Evolutionary conservation across 495 filamentous ascomycete genomes (phyloP).

Genomic region (Echria macrotheca): DNA sequence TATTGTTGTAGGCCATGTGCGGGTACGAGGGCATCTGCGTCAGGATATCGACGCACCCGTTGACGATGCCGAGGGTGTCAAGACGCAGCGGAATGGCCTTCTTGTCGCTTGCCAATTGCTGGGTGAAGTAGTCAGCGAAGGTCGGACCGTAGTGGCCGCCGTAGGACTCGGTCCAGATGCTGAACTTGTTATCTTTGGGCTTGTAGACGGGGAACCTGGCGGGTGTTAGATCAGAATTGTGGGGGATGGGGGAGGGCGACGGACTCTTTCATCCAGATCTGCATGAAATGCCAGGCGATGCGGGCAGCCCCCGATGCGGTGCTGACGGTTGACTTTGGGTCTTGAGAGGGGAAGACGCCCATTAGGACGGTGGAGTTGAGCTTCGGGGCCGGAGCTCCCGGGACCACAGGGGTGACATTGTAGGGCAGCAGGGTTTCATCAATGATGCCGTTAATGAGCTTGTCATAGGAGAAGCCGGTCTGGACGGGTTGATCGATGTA

Average conservation of each 20-base stretch:
- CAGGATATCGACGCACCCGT: conserved; percentile 68
- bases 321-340: conserved; percentile 47
- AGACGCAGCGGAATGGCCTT: conserved; percentile 48
- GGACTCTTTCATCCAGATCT: conserved; percentile 55
- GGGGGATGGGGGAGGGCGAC: neutral
- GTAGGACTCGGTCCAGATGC: conserved; percentile 57
- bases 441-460: conserved; percentile 29
- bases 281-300: conserved; percentile 54
- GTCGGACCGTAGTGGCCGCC: too few relatives aligned
- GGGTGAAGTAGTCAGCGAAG: neutral
- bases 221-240: neutral
- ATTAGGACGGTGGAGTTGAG: conserved; percentile 33
- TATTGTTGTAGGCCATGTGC: conserved; percentile 65
- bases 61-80: conserved; percentile 54
- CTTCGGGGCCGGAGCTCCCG: conserved; percentile 16
- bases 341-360: conserved; percentile 37
- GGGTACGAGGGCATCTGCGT: conserved; percentile 62
- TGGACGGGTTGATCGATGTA: conserved; percentile 39
- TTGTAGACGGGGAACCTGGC: conserved; percentile 51
- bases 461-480: conserved; percentile 45
- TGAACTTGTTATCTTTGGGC: conserved; percentile 45
- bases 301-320: conserved; percentile 51
- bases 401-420: conserved; percentile 17
- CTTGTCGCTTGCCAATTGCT: conserved; percentile 19
- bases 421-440: conserved; percentile 14